Evolutionary conservation across 164 flowering plant species (phyloP), one percentile per base, ranked within the genome.

Genomic region (Nymphaea thermarum): DNA sequence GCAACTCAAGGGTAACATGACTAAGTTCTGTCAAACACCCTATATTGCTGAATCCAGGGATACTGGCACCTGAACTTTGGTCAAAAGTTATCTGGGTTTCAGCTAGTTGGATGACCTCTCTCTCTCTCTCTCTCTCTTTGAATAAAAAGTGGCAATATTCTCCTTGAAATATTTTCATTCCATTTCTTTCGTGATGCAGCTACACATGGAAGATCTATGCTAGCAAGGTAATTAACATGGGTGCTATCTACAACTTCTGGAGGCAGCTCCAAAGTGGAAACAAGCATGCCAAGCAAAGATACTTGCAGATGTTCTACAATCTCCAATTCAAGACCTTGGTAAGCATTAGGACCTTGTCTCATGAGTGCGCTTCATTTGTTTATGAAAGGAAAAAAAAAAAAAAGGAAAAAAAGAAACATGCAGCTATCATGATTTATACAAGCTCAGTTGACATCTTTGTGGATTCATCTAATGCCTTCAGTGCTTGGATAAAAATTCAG

Each of bases 191-290:
- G 16, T n/a, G n/a, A 25, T 79, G 80, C 82, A 95, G 99, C 85
- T 95, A 92, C 63, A 92, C 99, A 66, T 95, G 99, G 99, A 89
- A 92, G 77, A 92, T 95, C n/a, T 92, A 95, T 69, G 99, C 98
- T 43, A 84, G 82, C 67, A 92, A 83, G 69, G 80, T 87, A 62
- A 64, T 95, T 83, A 89, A 86, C 77, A 95, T 95, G 98, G 96
- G 97, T 74, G 80, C 89, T 16, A 79, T 79, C 17, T 92, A 95
- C 70, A 77, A 82, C 62, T 87, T 95, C 71, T 92, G 97, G 98
- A 90, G 83, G 81, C 82, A 78, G 71, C 43, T 90, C 75, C 80
- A 86, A 74, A 87, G 80, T 70, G 94, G 84, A 10, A 85, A 82
- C 72, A 95, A 85, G 76, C 76, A 71, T 18, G 96, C 98, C 8